These are phyloP conservation scores for Hanseniaspora occidentalis DNA, from an alignment of 805 yeast species.

Conservation along the genomic window DNA sequence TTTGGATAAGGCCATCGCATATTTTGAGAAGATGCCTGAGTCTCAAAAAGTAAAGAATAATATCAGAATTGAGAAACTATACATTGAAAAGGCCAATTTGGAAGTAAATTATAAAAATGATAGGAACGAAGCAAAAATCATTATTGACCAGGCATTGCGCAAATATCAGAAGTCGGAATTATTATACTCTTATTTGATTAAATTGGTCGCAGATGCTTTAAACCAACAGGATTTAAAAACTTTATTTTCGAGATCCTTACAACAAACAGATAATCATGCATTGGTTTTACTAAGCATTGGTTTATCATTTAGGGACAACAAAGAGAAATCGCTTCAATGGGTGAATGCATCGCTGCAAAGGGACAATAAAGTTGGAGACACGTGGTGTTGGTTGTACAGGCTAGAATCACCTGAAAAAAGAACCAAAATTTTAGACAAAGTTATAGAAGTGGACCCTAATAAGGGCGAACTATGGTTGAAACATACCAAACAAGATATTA, in stretches of 20 bases:
- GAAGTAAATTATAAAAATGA: conserved; percentile 40
- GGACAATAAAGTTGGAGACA: conserved; percentile 56
- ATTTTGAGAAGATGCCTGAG: conserved; percentile 54
- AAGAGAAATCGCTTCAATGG: conserved; percentile 60
- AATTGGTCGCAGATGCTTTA: conserved; percentile 16
- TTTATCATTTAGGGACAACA: conserved; percentile 49
- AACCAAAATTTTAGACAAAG: conserved; percentile 18
- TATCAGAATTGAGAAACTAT: conserved; percentile 39
- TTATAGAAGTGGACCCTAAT: conserved; percentile 38
- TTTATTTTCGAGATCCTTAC: conserved; percentile 58
- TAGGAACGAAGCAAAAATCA: conserved; percentile 35
- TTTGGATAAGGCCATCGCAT: conserved; percentile 26
- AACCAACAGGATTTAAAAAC: conserved; percentile 31
- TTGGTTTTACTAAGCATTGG: conserved; percentile 55
- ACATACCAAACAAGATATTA: background rate
- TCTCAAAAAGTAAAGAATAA: no score
- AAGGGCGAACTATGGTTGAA: conserved; percentile 52
- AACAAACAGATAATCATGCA: conserved; percentile 47
- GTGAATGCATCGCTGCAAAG: conserved; percentile 52
- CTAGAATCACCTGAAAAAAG: conserved; percentile 27
- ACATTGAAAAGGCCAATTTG: conserved; percentile 44
- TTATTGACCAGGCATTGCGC: conserved; percentile 47
- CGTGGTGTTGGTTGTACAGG: conserved; percentile 55
- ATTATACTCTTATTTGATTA: conserved; percentile 56
- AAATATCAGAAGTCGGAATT: conserved; percentile 43